A percentile compares a stretch with the other conserved stretches of the same genome.
Evolutionary conservation across 108 stramenopile genomes (phyloP).

Genomic region (Nitzschia sp.): DNA sequence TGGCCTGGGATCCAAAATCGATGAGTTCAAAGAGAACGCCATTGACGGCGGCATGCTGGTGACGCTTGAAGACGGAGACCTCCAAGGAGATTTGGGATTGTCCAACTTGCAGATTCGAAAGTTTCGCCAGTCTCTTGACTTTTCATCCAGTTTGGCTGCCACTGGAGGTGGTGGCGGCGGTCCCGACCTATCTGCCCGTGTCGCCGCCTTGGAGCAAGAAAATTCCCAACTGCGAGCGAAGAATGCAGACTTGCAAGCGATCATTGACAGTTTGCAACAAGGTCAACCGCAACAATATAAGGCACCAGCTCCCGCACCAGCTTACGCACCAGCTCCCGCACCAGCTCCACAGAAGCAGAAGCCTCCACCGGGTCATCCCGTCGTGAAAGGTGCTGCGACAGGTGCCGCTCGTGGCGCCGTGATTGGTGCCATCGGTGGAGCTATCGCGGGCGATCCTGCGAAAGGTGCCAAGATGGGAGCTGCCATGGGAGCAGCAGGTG

Average conservation of each 20-base stretch:
- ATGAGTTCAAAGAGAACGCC: conserved; percentile 8
- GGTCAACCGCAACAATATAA: too few species aligned
- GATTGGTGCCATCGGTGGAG: not conserved
- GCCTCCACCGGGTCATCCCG: not conserved
- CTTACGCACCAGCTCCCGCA: not conserved
- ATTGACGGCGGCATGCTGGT: conserved; percentile 9
- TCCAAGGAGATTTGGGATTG: not conserved
- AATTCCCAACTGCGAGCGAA: not conserved
- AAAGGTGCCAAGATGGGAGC: not conserved
- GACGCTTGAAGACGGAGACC: not conserved
- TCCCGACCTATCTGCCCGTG: not conserved
- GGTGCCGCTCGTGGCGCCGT: not conserved
- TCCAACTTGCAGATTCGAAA: conserved; percentile 4
- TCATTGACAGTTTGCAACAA: not conserved
- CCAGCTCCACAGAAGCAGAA: not conserved
- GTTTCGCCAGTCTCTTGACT: conserved; percentile 4
- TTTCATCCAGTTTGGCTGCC: not conserved
- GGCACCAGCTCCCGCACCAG: not conserved
- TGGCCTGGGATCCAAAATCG: not conserved
- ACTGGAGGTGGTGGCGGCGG: not conserved
- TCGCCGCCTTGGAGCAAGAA: not conserved
- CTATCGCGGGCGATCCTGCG: not conserved
- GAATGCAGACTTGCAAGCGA: not conserved
- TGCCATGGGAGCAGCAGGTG: not conserved
- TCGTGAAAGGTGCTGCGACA: not conserved